Base-by-base conservation (phyloP, 2,329 filamentous ascomycete species). In the Ophiocordyceps camponoti-saundersi region DNA sequence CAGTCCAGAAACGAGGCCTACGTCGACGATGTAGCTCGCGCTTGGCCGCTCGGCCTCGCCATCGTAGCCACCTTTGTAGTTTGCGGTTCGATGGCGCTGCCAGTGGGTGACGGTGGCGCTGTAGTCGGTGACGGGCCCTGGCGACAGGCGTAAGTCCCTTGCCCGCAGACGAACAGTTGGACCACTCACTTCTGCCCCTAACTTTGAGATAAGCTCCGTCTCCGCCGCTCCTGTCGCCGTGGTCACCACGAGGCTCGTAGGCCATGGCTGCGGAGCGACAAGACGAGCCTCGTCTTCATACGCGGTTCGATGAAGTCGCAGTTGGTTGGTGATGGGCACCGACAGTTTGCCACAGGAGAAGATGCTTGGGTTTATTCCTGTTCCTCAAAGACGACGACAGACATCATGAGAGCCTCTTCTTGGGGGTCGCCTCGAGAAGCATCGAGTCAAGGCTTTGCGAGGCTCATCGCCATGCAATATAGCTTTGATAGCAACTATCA, bases 111-210 rank as follows among this genome's bases (percentile, higher is more conserved):
- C 77, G 11, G 87, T 92, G 22, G 89, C 82, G 57, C 87, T 84
- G 73, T 95, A 95, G 64, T 95, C 89, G 42, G 89, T 95, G 15
- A 94, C 86, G 42, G 88, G 84, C 52, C 88, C 87, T 94, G 51
- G 10, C 8, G 18, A 40, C n/a, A 11, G n/a, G 36, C 36, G n/a
- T 40, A 6, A 40, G 36, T 20, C n/a, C 15, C 32, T 40, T 6
- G 18, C 18, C 18, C 5, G 3, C 22, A 20, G 13, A 42, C 30
- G 40, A 12, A 15, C 12, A 10, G 26, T 22, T 12, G 23, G 48
- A 50, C 40, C 44, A 71, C 70, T 66, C 60, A 74, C 72, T 65
- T 53, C 72, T 64, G 46, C 72, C 71, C 53, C 72, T 59, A n/a
- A 70, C 64, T 55, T 72, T 72, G 21, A 68, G 60, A 50, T 65